Conservation (phyloP, 306 rosid genomes). For the Acmispon strigosus region DNA sequence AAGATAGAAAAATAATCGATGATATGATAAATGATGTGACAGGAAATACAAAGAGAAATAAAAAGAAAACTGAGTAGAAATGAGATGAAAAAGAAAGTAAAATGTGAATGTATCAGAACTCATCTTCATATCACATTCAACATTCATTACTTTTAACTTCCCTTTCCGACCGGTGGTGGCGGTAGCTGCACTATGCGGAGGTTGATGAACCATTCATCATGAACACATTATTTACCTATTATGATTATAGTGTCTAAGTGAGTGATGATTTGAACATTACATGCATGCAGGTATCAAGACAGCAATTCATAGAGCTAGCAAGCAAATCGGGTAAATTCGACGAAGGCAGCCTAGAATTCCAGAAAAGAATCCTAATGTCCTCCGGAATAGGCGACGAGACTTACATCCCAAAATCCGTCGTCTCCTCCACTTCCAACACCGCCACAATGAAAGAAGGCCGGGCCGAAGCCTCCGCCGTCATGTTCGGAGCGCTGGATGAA, state of each 20-base stretch:
- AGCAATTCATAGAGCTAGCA: constrained; percentile 65
- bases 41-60: no score
- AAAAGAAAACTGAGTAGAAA: no score
- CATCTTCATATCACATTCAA: no score
- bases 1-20: no score
- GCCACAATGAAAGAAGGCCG: constrained; percentile 96
- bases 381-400: constrained; percentile 92
- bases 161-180: no score
- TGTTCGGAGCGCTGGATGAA: constrained; percentile 93
- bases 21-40: no score
- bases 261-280: neutral
- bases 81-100: no score
- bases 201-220: no score
- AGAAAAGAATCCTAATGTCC: constrained; percentile 55
- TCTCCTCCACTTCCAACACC: constrained; percentile 40
- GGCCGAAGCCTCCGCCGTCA: constrained; percentile 71
- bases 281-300: constrained; percentile 53
- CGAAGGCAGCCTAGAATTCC: constrained; percentile 60
- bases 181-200: no score
- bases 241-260: neutral
- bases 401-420: constrained; percentile 65
- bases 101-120: no score
- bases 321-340: constrained; percentile 78
- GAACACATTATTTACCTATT: no score
- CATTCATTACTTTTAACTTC: no score